Evolutionary conservation across 345 rosid genomes (phyloP), one percentile per base, ranked within the genome.

Genomic region (Euphorbia lathyris): DNA sequence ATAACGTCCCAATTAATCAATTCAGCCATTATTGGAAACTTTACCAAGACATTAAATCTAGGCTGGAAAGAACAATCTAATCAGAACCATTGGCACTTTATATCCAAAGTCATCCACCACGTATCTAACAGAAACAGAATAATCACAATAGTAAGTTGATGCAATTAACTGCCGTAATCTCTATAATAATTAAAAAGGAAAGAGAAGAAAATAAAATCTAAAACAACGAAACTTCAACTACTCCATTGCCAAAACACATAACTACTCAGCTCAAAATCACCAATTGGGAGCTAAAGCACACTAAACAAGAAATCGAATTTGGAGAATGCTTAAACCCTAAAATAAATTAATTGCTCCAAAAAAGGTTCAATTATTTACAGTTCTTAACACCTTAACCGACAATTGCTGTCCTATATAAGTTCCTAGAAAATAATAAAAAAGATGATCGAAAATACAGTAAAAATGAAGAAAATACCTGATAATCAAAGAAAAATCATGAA

Each of bases 241-340:
- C 47, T 17, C 13, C 64, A n/a, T 4, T 59, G 25, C 4, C 40
- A 17, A 61, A 36, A 23, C 63, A 11, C 38, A 34, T 30, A 17
- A 32, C 45, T 19, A 32, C 22, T 61, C 26, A 20, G 29, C 27
- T 34, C 26, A 36, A 60, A 36, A 19, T 67, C 9, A 66, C 22
- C 48, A 12, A 34, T 5, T n/a, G 23, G 0, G 36, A 55, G 30
- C 47, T 27, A 26, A 5, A n/a, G 22, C 26, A 56, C 47, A 47
- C 47, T 42, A 22, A 67, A 34, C 43, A 25, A 9, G 19, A 58
- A 29, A 58, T 58, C 25, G 3, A 59, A 59, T 30, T 30, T 9
- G 19, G 19, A 59, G 63, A 59, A 30, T 30, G 42, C 63, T 30
- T 17, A 59, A 59, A 59, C 63, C 63, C 63, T 59, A 59, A 32